Conservation (phyloP, 1,139 yeast species). For the Spathaspora sp. region DNA sequence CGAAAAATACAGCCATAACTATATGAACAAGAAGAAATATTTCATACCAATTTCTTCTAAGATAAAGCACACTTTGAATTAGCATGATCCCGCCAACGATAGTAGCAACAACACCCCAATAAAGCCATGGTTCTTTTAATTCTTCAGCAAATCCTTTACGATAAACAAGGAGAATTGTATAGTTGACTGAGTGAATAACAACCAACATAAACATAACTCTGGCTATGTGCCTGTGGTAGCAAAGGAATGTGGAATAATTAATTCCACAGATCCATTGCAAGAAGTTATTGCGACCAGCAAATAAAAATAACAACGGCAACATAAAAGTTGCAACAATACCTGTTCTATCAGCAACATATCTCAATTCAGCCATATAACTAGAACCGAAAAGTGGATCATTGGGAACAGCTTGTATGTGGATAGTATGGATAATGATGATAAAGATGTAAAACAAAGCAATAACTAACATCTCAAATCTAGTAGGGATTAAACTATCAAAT, state of each 20-base stretch:
- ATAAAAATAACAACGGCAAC: slow-evolving; percentile 33
- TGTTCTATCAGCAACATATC: slow-evolving; percentile 30
- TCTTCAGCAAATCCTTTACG: slow-evolving; percentile 34
- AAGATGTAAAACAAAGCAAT: slow-evolving; percentile 41
- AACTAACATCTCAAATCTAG: slow-evolving; percentile 23
- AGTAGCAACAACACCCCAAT: slow-evolving; percentile 31
- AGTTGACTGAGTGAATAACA: slow-evolving; percentile 35
- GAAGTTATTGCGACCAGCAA: slow-evolving; percentile 43
- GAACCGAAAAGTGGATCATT: slow-evolving; percentile 27
- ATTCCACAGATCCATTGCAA: slow-evolving; percentile 38
- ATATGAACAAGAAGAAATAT: slow-evolving; percentile 42
- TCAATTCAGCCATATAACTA: slow-evolving; percentile 9
- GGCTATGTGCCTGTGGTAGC: slow-evolving; percentile 38
- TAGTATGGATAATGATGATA: slow-evolving; percentile 36
- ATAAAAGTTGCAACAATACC: slow-evolving; percentile 27
- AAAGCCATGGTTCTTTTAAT: slow-evolving; percentile 38
- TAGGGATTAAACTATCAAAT: slow-evolving; percentile 25
- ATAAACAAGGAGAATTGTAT: slow-evolving; percentile 28
- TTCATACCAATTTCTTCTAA: slow-evolving; percentile 47
- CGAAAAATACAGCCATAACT: slow-evolving; percentile 37
- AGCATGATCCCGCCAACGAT: slow-evolving; percentile 34
- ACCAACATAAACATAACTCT: slow-evolving; percentile 27
- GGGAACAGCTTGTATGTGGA: slow-evolving; percentile 17
- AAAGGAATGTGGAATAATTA: slow-evolving; percentile 33
- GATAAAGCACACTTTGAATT: slow-evolving; percentile 37